Base-by-base conservation (phyloP, 2,329 filamentous ascomycete species). In the Neonectria hederae region DNA sequence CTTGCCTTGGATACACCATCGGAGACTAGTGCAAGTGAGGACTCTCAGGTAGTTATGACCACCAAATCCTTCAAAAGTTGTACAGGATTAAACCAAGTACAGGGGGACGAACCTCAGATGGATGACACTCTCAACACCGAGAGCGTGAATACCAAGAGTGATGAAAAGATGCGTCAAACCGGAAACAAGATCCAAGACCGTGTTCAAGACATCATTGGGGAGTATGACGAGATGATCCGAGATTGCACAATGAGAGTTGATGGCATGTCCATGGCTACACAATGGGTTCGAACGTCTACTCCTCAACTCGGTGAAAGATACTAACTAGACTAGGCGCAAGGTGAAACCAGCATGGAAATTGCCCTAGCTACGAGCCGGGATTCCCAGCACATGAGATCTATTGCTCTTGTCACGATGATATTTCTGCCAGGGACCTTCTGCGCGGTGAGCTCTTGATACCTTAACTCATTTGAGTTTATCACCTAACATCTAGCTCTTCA, bases 381-480 rank as follows among this genome's bases (percentile, higher is more conserved):
- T 10, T 63, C 63, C 3, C 59, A 49, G 0, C 63, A 66, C 7
- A 67, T 67, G 63, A 21, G 59, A 2, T 67, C 59, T 0, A 67
- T 66, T 13, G 59, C 65, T 0, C 49, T 67, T 3, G 42, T 66
- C 1, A 65, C 64, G 0, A 66, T 68, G 66, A 17, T 66, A 5
- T 68, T 66, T 6, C 14, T 68, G 0, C 66, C 66, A 5, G 66
- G 60, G 1, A 66, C 66, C 1, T 65, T 68, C 19, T 55, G 63
- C 30, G 53, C 65, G 14, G 65, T 65, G 49, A 19, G 52, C 11
- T 1, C 14, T 32, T 22, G 7, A 19, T n/a, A 48, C 7, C 22
- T 28, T n/a, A 2, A 19, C 13, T 3, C 9, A 42, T 22, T 43
- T n/a, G 32, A 4, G 8, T 6, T 4, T 4, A 9, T 42, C 8